These are phyloP conservation scores for Przewalskia tangutica DNA, from an alignment of 257 asterid species.

Conservation along the genomic window DNA sequence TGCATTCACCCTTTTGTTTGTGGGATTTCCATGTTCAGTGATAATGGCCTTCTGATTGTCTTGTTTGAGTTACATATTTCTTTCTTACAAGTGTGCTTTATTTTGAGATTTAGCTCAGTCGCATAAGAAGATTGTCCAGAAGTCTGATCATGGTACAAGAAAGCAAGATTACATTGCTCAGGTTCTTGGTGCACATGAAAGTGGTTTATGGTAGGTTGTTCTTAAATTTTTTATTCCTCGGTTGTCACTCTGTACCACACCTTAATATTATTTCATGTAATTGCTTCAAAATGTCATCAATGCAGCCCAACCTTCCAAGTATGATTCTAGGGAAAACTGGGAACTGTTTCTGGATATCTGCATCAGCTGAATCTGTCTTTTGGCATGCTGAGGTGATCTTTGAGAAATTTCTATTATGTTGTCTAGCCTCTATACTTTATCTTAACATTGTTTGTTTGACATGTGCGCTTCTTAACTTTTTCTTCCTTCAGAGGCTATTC, in stretches of 20 bases:
- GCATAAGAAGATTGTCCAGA: conserved; percentile 3
- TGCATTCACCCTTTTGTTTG: background rate
- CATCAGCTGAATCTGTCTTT: conserved; percentile 60
- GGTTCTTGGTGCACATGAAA: too few relatives aligned
- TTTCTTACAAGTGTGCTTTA: conserved; percentile 4
- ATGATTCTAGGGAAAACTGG: conserved; percentile 48
- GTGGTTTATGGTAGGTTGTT: too few relatives aligned
- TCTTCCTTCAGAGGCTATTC: conserved; percentile 72
- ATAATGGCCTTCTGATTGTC: background rate
- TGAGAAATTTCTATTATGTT: background rate
- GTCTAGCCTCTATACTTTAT: background rate
- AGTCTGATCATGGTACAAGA: conserved; percentile 33
- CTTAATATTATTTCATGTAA: too few relatives aligned
- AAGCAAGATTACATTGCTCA: conserved; percentile 62
- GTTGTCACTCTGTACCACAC: too few relatives aligned
- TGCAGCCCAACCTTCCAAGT: conserved; percentile 52
- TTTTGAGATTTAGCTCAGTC: conserved; percentile 17
- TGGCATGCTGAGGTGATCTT: conserved; percentile 89
- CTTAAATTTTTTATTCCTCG: too few relatives aligned
- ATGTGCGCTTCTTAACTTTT: background rate
- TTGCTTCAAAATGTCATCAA: conserved; percentile 12
- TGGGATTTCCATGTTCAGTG: background rate
- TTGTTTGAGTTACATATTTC: background rate
- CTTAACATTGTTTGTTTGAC: background rate
- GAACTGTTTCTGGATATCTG: conserved; percentile 53